A percentile compares a stretch with the other conserved stretches of the same genome.
Evolutionary conservation across 371 early-diverging fungal genomes (phyloP).

Genomic region (Mucor saturninus): DNA sequence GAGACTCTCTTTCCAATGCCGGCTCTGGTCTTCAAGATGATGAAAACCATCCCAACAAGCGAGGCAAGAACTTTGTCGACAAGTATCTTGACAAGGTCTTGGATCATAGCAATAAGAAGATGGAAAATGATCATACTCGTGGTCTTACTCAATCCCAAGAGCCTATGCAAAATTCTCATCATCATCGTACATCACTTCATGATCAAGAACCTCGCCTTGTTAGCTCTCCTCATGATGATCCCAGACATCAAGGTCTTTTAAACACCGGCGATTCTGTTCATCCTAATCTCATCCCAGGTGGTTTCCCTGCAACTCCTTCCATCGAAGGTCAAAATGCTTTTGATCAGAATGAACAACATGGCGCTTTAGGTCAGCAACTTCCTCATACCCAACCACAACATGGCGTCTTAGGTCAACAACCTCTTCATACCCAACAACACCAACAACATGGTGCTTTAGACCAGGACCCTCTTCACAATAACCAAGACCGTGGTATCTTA

Average conservation of each 20-base stretch:
- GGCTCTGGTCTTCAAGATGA: conserved; percentile 29
- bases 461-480: neutral
- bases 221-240: conserved; percentile 9
- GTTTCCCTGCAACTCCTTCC: neutral
- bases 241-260: conserved; percentile 27
- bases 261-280: conserved; percentile 36
- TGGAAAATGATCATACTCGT: neutral
- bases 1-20: conserved; percentile 31
- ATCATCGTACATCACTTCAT: neutral
- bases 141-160: neutral
- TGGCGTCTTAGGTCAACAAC: neutral
- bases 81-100: conserved; percentile 11
- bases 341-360: neutral
- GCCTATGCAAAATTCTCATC: conserved; percentile 6
- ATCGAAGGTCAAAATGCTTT: neutral
- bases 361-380: neutral
- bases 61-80: conserved; percentile 24
- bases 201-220: conserved; percentile 21
- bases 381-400: neutral
- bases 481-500: neutral
- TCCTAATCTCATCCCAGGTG: conserved; percentile 21
- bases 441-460: too few species aligned
- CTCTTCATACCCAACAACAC: too few species aligned
- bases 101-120: neutral
- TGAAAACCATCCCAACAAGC: neutral